Evolutionary conservation across 768 basidiomycete genomes (phyloP).

Genomic region (Pisolithus albus): DNA sequence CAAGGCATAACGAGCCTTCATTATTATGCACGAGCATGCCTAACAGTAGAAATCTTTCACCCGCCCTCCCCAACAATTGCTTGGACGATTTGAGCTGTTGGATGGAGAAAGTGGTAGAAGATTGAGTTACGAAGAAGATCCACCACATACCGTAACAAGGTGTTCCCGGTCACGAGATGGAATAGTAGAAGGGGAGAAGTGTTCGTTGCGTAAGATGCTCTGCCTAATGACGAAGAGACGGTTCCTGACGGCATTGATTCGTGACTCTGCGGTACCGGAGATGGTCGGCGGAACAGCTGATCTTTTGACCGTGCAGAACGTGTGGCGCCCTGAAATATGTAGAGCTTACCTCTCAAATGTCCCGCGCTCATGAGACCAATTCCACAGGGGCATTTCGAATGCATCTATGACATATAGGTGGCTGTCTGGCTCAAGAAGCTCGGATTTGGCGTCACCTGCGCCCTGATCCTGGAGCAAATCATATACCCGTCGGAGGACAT

Average conservation of each 20-base stretch:
- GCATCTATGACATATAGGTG: slow-evolving; percentile 83
- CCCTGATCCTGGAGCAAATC: slow-evolving; percentile 66
- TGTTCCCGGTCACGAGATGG: slow-evolving; percentile 82
- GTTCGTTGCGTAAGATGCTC: slow-evolving; percentile 89
- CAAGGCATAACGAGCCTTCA: slow-evolving; percentile 85
- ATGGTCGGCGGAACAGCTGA: slow-evolving; percentile 50
- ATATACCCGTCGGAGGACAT: slow-evolving; percentile 65
- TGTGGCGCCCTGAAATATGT: background rate
- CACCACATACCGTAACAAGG: slow-evolving; percentile 70
- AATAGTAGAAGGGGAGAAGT: slow-evolving; percentile 93
- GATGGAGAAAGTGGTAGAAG: slow-evolving; percentile 13
- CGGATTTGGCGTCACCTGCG: slow-evolving; percentile 42
- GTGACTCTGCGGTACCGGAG: slow-evolving; percentile 79
- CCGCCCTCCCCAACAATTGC: slow-evolving; percentile 85
- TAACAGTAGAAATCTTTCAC: slow-evolving; percentile 85
- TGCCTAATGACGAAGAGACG: slow-evolving; percentile 88
- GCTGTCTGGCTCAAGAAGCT: slow-evolving; percentile 68
- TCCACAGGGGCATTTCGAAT: slow-evolving; percentile 93
- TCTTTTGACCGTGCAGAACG: slow-evolving; percentile 24
- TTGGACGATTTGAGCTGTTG: slow-evolving; percentile 87
- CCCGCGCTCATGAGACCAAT: slow-evolving; percentile 80
- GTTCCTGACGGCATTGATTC: slow-evolving; percentile 75
- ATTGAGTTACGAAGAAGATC: slow-evolving; percentile 6
- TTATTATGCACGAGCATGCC: slow-evolving; percentile 89
- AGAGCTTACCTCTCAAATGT: slow-evolving; percentile 76